phyloP scores from a whole-genome alignment of 2,329 filamentous ascomycete species.

The Nothophaeocryptopus gaeumannii region DNA sequence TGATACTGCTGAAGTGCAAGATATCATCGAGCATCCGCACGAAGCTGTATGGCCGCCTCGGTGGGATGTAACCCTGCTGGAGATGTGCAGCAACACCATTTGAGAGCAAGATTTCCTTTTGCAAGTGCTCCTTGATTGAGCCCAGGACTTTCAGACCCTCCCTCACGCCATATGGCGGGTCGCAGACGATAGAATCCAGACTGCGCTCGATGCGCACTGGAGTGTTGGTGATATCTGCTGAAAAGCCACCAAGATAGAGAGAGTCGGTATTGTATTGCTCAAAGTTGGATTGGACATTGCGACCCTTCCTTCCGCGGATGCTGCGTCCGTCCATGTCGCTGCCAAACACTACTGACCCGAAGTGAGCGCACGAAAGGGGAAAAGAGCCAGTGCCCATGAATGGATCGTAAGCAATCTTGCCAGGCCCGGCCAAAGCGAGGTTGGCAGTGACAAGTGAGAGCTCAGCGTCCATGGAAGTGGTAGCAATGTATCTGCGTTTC shows the following conservation, averaged over 20 bases:
- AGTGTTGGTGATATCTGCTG: conserved; percentile 83
- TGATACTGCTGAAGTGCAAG: conserved; percentile 72
- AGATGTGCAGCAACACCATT: conserved; percentile 68
- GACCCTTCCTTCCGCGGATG: conserved; percentile 67
- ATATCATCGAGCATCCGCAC: conserved; percentile 87
- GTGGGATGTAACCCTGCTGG: conserved; percentile 72
- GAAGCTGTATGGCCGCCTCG: conserved; percentile 91
- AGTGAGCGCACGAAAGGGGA: conserved; percentile 83
- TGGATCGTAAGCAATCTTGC: conserved; percentile 87
- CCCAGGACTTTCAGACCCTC: conserved; percentile 90
- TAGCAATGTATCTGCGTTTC: conserved; percentile 89
- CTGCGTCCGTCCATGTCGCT: conserved; percentile 92
- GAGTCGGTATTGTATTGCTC: conserved; percentile 71
- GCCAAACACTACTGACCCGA: conserved; percentile 78
- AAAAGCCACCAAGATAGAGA: conserved; percentile 72
- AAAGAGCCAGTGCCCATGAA: conserved; percentile 96
- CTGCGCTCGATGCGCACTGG: conserved; percentile 60
- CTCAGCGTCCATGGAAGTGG: conserved; percentile 96
- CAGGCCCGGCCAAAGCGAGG: conserved; percentile 75
- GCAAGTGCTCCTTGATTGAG: conserved; percentile 56
- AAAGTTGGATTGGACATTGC: conserved; percentile 69
- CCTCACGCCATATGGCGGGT: conserved; percentile 92
- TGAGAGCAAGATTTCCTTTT: conserved; percentile 58
- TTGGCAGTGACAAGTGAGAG: conserved; percentile 89
- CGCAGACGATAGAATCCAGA: conserved; percentile 89